Base-by-base conservation (phyloP, 495 filamentous ascomycete genomes). In the Glonium stellatum region DNA sequence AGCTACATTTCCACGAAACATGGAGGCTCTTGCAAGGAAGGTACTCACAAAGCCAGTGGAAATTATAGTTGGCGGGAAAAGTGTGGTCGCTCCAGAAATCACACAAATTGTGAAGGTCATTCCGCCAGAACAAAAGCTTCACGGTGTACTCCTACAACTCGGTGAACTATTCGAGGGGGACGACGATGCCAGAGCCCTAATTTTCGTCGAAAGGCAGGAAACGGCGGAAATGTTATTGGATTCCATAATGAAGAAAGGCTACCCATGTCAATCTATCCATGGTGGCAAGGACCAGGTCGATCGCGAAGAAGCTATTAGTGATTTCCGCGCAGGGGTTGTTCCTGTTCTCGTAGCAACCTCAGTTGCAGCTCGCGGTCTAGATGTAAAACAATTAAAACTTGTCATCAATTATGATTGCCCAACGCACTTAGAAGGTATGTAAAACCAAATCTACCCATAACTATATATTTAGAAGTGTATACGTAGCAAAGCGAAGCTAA, bases 321-420 rank as follows among this genome's bases (percentile, higher is more conserved):
- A 97, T 69, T 99, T 97, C 81, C 97, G 96, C 70, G 85, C 84
- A 55, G 93, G 93, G 35, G 83, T 90, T 47, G 82, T 93, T 54
- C 92, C 92, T 0, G 84, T 99, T 55, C 74, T 99, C 70, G 85
- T 96, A 68, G 95, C 95, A 21, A 99, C 95, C 0, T 97, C 92
- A 4, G 91, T 99, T 60, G 95, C 95, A 4, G 95, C 95, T 42
- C 87, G 95, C 67, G 95, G 95, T 15, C 74, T 99, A 25, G 95
- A 99, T 70, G 92, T 99, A 41, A 96, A 97, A 72, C 90, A 97
- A 72, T 77, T 99, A 25, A 96, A 95, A 72, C 77, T 97, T 18
- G 95, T 99, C 21, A 84, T 99, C 68, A 99, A 99, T 66, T 99
- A 91, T 69, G 95, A 99, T 71, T 87, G 88, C 4, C 95, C 95